Percentiles rank a stretch among this genome's conserved stretches.
phyloP scores from a whole-genome alignment of 306 rosid species.

The Glycine soja region DNA sequence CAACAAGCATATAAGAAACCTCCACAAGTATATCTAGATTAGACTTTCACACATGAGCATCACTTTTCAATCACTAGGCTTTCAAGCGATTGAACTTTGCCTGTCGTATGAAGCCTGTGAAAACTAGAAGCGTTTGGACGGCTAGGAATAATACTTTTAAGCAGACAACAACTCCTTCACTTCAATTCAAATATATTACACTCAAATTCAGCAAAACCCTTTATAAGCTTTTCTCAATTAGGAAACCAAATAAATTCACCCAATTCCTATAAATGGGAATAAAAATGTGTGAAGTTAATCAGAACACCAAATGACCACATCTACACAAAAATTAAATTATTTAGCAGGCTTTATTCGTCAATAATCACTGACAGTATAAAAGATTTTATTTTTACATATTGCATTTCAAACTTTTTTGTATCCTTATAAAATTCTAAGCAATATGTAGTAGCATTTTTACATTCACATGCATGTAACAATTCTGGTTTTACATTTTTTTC shows the following conservation, averaged over 20 bases:
- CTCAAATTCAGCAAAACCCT: conserved; percentile 1
- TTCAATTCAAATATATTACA: conserved; percentile 14
- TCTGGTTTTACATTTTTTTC: too few relatives aligned
- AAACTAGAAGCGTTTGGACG: neutral
- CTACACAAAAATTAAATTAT: too few relatives aligned
- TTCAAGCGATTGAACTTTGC: conserved; percentile 14
- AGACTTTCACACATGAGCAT: neutral
- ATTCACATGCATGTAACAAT: neutral
- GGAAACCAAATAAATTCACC: conserved; percentile 40
- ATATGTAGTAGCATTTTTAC: conserved; percentile 30
- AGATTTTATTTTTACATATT: neutral
- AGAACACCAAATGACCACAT: neutral
- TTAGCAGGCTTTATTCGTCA: too few relatives aligned
- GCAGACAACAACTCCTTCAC: neutral
- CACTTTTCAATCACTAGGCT: conserved; percentile 1
- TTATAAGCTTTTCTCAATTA: conserved; percentile 30
- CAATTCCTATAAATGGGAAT: conserved; percentile 3
- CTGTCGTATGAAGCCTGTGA: conserved; percentile 28
- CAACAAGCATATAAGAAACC: conserved; percentile 13
- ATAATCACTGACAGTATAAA: neutral
- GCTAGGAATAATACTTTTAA: conserved; percentile 8
- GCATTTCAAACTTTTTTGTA: neutral
- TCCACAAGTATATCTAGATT: neutral
- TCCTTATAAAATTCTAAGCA: conserved; percentile 4
- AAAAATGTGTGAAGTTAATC: conserved; percentile 26